Base-by-base conservation (phyloP, 2,329 filamentous ascomycete genomes). In the Beauveria rudraprayagi region DNA sequence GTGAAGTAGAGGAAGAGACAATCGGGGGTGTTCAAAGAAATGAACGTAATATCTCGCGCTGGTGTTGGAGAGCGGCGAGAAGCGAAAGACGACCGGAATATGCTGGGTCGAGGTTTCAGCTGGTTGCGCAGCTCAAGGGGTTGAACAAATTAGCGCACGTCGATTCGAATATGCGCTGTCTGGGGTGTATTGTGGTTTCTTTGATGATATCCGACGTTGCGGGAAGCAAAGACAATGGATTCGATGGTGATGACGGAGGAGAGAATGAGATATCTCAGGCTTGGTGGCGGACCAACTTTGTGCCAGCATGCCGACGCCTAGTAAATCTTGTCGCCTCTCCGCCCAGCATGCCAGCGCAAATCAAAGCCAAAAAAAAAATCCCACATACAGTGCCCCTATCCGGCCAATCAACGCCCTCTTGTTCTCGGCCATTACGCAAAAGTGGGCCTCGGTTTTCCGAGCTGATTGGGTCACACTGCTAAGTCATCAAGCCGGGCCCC, bases 381-480 rank as follows among this genome's bases (percentile, higher is more conserved):
- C 40, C 47, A 50, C 37, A 47, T 37, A 19, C 24, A 28, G n/a
- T 19, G 19, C 19, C 14, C 16, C n/a, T 60, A 51, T 54, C 63
- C 68, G 65, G 66, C 70, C 67, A 72, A 72, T 72, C 67, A 72
- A 47, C 63, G 48, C 26, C 59, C 63, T 62, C 51, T 40, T 63
- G 63, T 64, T 62, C 56, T 64, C 55, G 48, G 62, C 63, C 62
- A 71, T 71, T 60, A 62, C 48, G 62, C 40, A 52, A 44, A 34
- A 47, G 56, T 48, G 62, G 63, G 22, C 10, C 60, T 57, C 60
- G 60, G 28, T 10, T 54, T 57, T 61, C 60, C 54, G 60, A 61
- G 54, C 53, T 61, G 50, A 61, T 61, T 61, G 58, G 58, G 51
- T 24, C 28, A 44, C 6, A 1, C 2, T 28, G 58, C 58, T 61